These are phyloP conservation scores for Cercospora berteroae DNA, from an alignment of 2,329 filamentous ascomycete species.

Conservation along the genomic window DNA sequence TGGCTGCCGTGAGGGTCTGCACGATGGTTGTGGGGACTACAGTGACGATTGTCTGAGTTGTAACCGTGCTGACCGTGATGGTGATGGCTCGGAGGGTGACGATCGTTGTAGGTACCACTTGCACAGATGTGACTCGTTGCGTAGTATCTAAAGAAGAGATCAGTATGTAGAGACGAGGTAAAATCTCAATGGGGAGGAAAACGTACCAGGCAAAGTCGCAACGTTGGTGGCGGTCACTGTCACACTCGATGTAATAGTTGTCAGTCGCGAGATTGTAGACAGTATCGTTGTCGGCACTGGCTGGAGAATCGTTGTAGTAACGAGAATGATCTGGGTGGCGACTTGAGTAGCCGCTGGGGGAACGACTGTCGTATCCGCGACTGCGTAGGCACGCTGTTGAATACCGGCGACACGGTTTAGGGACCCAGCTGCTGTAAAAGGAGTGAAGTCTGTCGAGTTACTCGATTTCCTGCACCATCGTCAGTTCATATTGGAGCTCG, in stretches of 20 bases:
- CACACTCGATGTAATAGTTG: neutral
- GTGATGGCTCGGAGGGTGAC: neutral
- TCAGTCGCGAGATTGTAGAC: neutral
- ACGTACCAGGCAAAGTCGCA: neutral
- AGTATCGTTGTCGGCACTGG: neutral
- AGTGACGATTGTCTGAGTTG: neutral
- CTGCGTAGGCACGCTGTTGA: neutral
- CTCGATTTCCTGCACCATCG: neutral
- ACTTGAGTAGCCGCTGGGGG: neutral
- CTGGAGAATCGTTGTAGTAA: neutral
- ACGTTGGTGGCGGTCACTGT: neutral
- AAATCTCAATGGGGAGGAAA: neutral
- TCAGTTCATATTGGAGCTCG: neutral
- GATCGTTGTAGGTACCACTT: neutral
- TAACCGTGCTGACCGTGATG: neutral
- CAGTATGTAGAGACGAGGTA: neutral
- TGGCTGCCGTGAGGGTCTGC: neutral
- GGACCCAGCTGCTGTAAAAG: neutral
- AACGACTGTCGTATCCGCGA: neutral
- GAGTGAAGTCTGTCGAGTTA: neutral
- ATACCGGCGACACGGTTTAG: neutral
- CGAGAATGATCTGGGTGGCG: neutral
- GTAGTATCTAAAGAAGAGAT: neutral
- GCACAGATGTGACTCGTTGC: neutral
- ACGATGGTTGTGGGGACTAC: slow-evolving; percentile 3